phyloP scores from a whole-genome alignment of 2,329 filamentous ascomycete genomes.

The Chrysosporium queenslandicum region DNA sequence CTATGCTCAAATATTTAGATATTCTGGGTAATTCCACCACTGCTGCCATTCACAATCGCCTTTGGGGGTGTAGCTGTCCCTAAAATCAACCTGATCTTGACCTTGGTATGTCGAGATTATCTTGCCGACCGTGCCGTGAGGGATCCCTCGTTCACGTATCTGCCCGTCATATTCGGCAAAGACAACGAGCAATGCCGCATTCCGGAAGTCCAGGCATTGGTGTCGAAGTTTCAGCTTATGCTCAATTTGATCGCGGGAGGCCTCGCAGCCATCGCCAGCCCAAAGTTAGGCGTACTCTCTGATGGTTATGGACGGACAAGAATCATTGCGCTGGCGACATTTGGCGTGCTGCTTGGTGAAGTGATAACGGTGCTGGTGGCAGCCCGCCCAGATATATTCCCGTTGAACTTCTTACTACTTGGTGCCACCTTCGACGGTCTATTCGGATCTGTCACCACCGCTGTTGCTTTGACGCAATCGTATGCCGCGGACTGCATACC shows the following conservation, averaged over 20 bases:
- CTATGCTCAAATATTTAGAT: slow-evolving; percentile 44
- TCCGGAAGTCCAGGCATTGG: slow-evolving; percentile 64
- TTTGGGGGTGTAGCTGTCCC: slow-evolving; percentile 81
- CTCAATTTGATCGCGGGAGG: slow-evolving; percentile 64
- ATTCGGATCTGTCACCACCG: slow-evolving; percentile 78
- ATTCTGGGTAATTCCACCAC: slow-evolving; percentile 73
- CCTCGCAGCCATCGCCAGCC: slow-evolving; percentile 69
- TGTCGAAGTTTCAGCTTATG: slow-evolving; percentile 68
- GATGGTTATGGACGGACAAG: slow-evolving; percentile 74
- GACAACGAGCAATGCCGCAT: slow-evolving; percentile 72
- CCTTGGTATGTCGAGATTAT: slow-evolving; percentile 74
- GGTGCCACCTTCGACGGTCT: slow-evolving; percentile 72
- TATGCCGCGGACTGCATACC: slow-evolving; percentile 85
- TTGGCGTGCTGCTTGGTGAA: slow-evolving; percentile 66
- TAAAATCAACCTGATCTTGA: slow-evolving; percentile 74
- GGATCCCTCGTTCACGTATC: slow-evolving; percentile 51
- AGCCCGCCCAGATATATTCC: slow-evolving; percentile 59
- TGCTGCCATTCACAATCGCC: slow-evolving; percentile 70
- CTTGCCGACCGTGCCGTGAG: slow-evolving; percentile 55
- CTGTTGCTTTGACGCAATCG: slow-evolving; percentile 67
- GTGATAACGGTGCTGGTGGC: slow-evolving; percentile 68
- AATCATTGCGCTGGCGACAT: slow-evolving; percentile 61
- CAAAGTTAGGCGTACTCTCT: slow-evolving; percentile 72
- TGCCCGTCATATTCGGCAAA: slow-evolving; percentile 55
- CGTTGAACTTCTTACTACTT: slow-evolving; percentile 69